These are phyloP conservation scores for Pyricularia sp. DNA, from an alignment of 2,329 filamentous ascomycete genomes.

Conservation along the genomic window DNA sequence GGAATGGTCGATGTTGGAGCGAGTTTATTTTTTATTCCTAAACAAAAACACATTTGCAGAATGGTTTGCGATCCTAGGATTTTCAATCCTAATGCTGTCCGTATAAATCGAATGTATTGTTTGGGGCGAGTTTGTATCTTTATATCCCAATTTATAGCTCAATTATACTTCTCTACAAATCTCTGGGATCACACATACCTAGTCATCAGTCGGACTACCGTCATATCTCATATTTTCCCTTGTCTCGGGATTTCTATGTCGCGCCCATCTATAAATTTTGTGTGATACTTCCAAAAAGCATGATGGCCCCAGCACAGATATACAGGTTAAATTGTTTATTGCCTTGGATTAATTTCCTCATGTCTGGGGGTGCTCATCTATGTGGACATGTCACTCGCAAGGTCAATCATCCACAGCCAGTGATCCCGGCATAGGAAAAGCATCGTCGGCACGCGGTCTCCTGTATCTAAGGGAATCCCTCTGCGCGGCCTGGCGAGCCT, in stretches of 20 bases:
- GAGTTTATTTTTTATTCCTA: background rate
- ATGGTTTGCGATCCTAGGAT: background rate
- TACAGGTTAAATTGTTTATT: background rate
- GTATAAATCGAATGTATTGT: background rate
- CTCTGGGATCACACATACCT: background rate
- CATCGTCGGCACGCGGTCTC: constrained; percentile 25
- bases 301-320: background rate
- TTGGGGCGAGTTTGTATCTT: background rate
- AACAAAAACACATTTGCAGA: background rate
- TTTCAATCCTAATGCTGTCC: background rate
- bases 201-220: background rate
- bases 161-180: background rate
- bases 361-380: background rate
- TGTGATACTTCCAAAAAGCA: background rate
- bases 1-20: background rate
- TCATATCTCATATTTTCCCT: background rate
- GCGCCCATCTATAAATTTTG: background rate
- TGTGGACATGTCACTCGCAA: constrained; percentile 6
- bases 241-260: background rate
- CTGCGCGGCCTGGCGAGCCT: constrained; percentile 14
- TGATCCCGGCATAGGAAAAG: constrained; percentile 37
- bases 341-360: background rate
- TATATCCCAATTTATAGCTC: background rate
- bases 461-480: constrained; percentile 26
- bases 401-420: constrained; percentile 20